phyloP scores from a whole-genome alignment of 2,329 filamentous ascomycete species.

The Hypoxylon sp. region DNA sequence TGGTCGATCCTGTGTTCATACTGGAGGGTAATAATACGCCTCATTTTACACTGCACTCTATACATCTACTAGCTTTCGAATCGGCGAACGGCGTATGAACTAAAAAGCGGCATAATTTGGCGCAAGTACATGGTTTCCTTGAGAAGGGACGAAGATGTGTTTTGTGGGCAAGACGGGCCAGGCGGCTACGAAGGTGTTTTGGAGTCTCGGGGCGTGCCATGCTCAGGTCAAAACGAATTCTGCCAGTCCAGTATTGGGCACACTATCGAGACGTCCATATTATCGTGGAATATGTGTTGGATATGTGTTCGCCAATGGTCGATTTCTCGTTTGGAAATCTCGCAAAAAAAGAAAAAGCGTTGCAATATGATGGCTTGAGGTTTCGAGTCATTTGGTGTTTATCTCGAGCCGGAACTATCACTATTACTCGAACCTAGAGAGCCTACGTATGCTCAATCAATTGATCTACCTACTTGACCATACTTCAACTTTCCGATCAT shows the following conservation, averaged over 20 bases:
- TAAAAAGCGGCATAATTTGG: slow-evolving; percentile 56
- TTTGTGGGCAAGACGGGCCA: slow-evolving; percentile 48
- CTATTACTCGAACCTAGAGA: slow-evolving; percentile 42
- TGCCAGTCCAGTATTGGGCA: slow-evolving; percentile 40
- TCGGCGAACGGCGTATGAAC: slow-evolving; percentile 61
- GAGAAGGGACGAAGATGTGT: slow-evolving; percentile 48
- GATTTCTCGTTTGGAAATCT: slow-evolving; percentile 42
- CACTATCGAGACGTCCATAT: slow-evolving; percentile 46
- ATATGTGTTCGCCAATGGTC: slow-evolving; percentile 35
- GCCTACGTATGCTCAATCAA: slow-evolving; percentile 44
- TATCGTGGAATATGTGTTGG: slow-evolving; percentile 40
- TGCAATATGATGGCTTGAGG: slow-evolving; percentile 33
- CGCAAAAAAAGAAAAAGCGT: slow-evolving; percentile 37
- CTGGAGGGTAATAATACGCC: slow-evolving; percentile 48
- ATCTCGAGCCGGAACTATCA: slow-evolving; percentile 38
- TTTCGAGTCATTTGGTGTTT: slow-evolving; percentile 35
- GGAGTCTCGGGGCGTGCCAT: slow-evolving; percentile 49
- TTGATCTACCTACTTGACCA: slow-evolving; percentile 42
- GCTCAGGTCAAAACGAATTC: slow-evolving; percentile 46
- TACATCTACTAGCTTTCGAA: slow-evolving; percentile 54
- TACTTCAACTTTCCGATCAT: slow-evolving; percentile 5
- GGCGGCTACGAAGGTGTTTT: slow-evolving; percentile 52
- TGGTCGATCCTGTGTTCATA: slow-evolving; percentile 48
- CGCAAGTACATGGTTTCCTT: slow-evolving; percentile 52
- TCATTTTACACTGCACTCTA: slow-evolving; percentile 51